Base-by-base conservation (phyloP, 2,329 filamentous ascomycete genomes). In the Xylariaceae sp. region DNA sequence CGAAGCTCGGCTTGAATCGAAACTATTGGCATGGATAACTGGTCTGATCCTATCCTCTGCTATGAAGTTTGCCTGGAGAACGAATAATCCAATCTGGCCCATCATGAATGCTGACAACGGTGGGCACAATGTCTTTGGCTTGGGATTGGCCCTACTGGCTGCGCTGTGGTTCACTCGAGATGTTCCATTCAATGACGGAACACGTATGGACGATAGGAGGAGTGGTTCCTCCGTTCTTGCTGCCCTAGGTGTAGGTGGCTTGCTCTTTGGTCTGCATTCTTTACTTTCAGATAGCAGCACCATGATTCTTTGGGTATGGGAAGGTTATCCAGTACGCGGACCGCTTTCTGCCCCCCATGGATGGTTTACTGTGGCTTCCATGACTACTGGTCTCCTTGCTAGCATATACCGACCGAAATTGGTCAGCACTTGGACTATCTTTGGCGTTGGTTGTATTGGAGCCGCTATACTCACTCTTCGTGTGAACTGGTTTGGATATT, bases 231-330 rank as follows among this genome's bases (percentile, higher is more conserved):
- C 87, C 0, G 64, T 88, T 6, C 79, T 96, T 39, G 86, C 92
- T 26, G 90, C 87, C 8, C 75, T 95, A 45, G 92, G 95, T 57
- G 75, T 98, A 53, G 92, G 86, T 21, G 94, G 92, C 26, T 75
- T 97, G 6, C 82, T 97, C 70, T 99, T 99, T 69, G 91, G 85
- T 4, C 82, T 98, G 69, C 95, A 98, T 72, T 97, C 93, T 1
- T 80, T 99, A 8, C 83, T 99, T 9, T 97, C 95, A 0, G 95
- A 99, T 72, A 96, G 93, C 0, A 98, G 95, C 78, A 99, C 95
- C 51, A 98, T 99, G 92, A 97, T 98, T 56, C 82, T 93, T 14
- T 99, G 95, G 95, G 92, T 92, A 2, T 99, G 95, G 95, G 92
- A 97, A 67, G 95, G 95, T 6, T 99, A 90, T 68, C 95, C 95